phyloP scores from a whole-genome alignment of 2,329 filamentous ascomycete species.

The Epichloe baconii region DNA sequence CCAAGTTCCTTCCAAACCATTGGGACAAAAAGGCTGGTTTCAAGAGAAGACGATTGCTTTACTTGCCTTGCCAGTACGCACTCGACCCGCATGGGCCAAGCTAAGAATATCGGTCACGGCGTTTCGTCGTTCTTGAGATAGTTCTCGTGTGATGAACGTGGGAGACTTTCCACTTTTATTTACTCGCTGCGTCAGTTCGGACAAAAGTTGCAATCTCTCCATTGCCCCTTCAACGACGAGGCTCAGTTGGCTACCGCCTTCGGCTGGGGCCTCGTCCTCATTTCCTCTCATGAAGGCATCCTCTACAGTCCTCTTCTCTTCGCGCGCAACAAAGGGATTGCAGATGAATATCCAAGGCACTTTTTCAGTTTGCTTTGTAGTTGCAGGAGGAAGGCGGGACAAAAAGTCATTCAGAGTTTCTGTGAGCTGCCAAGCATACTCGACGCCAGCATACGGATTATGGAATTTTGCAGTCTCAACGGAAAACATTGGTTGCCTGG shows the following conservation, averaged over 20 bases:
- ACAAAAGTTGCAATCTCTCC: slow-evolving; percentile 33
- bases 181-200: slow-evolving; percentile 35
- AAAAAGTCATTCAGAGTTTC: slow-evolving; percentile 57
- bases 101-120: slow-evolving; percentile 43
- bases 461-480: slow-evolving; percentile 25
- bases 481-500: background rate
- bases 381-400: slow-evolving; percentile 51
- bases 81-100: slow-evolving; percentile 43
- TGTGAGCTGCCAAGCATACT: slow-evolving; percentile 46
- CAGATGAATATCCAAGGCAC: slow-evolving; percentile 61
- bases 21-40: background rate
- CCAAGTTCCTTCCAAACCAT: background rate
- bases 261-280: slow-evolving; percentile 35
- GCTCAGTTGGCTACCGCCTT: slow-evolving; percentile 30
- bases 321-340: slow-evolving; percentile 43
- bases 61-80: slow-evolving; percentile 53
- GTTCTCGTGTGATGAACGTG: slow-evolving; percentile 27
- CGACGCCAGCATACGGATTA: slow-evolving; percentile 45
- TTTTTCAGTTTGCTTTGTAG: slow-evolving; percentile 31
- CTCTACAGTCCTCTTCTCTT: slow-evolving; percentile 18
- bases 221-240: slow-evolving; percentile 40
- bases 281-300: slow-evolving; percentile 29
- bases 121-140: slow-evolving; percentile 35
- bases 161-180: slow-evolving; percentile 21
- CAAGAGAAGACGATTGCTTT: background rate